Percentiles rank a stretch among this genome's conserved stretches.
These are phyloP conservation scores for Metschnikowia kofuensis DNA, from an alignment of 805 yeast genomes.

Conservation along the genomic window DNA sequence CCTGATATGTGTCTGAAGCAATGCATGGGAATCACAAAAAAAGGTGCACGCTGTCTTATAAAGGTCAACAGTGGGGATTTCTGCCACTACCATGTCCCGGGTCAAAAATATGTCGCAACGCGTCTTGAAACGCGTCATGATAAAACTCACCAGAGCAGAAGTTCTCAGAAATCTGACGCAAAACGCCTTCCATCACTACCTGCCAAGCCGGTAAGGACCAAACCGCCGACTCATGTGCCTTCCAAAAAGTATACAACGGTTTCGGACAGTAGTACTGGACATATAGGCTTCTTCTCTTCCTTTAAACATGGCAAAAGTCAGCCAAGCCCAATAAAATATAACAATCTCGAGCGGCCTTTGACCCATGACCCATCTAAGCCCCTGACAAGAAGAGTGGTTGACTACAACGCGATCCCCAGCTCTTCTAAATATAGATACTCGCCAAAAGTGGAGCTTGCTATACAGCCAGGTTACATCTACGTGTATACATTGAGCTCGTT, in stretches of 20 bases:
- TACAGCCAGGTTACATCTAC: slow-evolving; percentile 43
- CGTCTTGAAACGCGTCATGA: slow-evolving; percentile 2
- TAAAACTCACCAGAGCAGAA: not conserved
- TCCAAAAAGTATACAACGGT: slow-evolving; percentile 6
- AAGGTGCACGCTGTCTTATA: slow-evolving; percentile 15
- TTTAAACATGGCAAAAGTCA: not conserved
- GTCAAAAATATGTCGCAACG: slow-evolving; percentile 1
- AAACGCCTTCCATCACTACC: not conserved
- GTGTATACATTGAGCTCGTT: slow-evolving; percentile 47
- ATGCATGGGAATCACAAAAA: slow-evolving; percentile 15
- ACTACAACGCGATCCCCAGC: slow-evolving; percentile 4
- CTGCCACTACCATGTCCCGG: slow-evolving; percentile 15
- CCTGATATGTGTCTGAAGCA: slow-evolving; percentile 12
- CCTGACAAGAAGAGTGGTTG: not conserved
- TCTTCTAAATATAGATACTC: slow-evolving; percentile 6
- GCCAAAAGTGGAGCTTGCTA: slow-evolving; percentile 8
- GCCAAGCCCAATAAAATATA: slow-evolving; percentile 5
- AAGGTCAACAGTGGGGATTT: slow-evolving; percentile 11
- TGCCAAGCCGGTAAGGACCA: slow-evolving; percentile 1
- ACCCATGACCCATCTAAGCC: not conserved
- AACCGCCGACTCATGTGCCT: not conserved
- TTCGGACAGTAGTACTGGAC: not conserved
- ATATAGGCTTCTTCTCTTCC: not conserved
- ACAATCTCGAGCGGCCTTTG: slow-evolving; percentile 5
- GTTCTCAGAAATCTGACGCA: not conserved